Evolutionary conservation across 2,329 filamentous ascomycete genomes (phyloP).

Genomic region (Alternaria viburni): DNA sequence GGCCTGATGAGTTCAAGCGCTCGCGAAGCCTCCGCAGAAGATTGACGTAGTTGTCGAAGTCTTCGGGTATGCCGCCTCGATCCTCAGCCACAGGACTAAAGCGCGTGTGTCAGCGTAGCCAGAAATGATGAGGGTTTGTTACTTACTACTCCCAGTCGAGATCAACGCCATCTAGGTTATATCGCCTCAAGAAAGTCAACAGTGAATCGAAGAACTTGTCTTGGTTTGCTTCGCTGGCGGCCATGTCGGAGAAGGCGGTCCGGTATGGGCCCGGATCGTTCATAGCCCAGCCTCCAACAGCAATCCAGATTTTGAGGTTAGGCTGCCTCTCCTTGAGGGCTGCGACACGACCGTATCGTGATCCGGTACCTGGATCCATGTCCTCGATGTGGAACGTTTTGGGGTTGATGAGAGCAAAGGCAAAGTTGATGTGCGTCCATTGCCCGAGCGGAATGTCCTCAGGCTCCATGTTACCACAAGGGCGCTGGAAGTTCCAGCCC

Average conservation of each 20-base stretch:
- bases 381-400: slow-evolving; percentile 8
- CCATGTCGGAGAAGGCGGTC: slow-evolving; percentile 28
- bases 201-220: slow-evolving; percentile 46
- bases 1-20: background rate
- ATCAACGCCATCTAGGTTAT: slow-evolving; percentile 55
- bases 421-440: slow-evolving; percentile 16
- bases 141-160: slow-evolving; percentile 46
- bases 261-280: slow-evolving; percentile 45
- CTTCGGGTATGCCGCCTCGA: slow-evolving; percentile 43
- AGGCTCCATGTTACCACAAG: slow-evolving; percentile 1
- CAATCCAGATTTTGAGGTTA: slow-evolving; percentile 44
- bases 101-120: background rate
- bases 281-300: slow-evolving; percentile 52
- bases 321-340: slow-evolving; percentile 39
- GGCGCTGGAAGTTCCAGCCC: slow-evolving; percentile 3
- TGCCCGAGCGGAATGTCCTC: slow-evolving; percentile 7
- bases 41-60: slow-evolving; percentile 29
- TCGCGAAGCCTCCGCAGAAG: background rate
- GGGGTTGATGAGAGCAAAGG: slow-evolving; percentile 15
- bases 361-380: background rate
- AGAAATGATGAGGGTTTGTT: background rate
- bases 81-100: slow-evolving; percentile 30
- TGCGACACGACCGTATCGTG: background rate
- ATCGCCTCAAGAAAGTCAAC: slow-evolving; percentile 48
- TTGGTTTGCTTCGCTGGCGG: slow-evolving; percentile 6